phyloP scores from a whole-genome alignment of 805 yeast genomes.

The Pichia sporocuriosa region DNA sequence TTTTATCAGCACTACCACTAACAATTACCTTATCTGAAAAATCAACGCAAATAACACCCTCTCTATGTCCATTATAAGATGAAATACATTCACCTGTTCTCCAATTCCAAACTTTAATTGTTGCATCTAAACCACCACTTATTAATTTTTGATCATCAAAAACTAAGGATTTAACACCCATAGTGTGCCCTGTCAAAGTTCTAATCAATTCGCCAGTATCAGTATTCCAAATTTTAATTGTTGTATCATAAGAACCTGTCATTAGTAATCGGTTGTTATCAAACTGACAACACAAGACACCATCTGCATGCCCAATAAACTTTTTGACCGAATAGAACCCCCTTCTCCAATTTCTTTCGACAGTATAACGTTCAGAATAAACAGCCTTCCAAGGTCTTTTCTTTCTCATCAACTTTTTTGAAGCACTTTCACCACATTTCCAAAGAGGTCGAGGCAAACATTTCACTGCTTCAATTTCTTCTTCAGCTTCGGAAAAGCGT shows the following conservation, averaged over 20 bases:
- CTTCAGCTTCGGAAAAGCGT: constrained; percentile 22
- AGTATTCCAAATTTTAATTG: constrained; percentile 90
- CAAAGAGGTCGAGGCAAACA: constrained; percentile 24
- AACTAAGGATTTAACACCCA: constrained; percentile 77
- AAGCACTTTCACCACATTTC: constrained; percentile 9
- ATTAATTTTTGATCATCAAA: constrained; percentile 87
- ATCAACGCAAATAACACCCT: constrained; percentile 79
- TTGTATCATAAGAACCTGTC: constrained; percentile 89
- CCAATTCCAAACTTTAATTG: constrained; percentile 94
- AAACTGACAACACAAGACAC: constrained; percentile 82
- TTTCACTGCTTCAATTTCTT: constrained; percentile 13
- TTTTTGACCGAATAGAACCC: constrained; percentile 60
- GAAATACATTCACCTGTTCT: constrained; percentile 91
- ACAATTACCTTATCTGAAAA: constrained; percentile 75
- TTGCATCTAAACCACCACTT: constrained; percentile 86
- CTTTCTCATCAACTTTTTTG: constrained; percentile 23
- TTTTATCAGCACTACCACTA: constrained; percentile 87
- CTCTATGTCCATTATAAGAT: constrained; percentile 88
- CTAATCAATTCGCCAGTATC: constrained; percentile 69
- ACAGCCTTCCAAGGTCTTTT: constrained; percentile 95
- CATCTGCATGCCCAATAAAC: constrained; percentile 80
- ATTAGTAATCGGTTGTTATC: constrained; percentile 67
- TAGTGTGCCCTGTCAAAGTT: constrained; percentile 80
- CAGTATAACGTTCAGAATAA: constrained; percentile 81
- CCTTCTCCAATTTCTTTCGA: constrained; percentile 92